Evolutionary conservation across 208 protist species (phyloP).

Genomic region (Lotmaria passim): DNA sequence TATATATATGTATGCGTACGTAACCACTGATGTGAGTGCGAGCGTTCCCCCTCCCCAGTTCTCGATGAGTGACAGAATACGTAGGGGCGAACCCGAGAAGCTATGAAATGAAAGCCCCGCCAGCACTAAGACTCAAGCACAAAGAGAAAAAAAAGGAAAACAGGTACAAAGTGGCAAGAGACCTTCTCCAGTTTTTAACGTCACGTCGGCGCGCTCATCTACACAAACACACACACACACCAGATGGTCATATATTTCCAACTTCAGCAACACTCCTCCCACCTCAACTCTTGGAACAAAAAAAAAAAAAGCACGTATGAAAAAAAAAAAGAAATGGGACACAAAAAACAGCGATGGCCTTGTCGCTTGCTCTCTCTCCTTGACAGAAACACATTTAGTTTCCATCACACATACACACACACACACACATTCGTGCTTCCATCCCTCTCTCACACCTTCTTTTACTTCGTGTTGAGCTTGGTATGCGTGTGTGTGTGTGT

Average conservation of each 20-base stretch:
- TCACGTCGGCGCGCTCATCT: neutral
- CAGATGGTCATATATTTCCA: neutral
- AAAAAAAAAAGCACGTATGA: neutral
- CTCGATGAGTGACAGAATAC: too few species aligned
- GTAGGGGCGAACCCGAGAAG: too few species aligned
- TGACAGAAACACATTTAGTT: neutral
- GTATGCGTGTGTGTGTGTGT: too few species aligned
- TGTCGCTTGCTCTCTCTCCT: neutral
- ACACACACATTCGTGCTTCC: neutral
- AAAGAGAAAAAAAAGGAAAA: too few species aligned
- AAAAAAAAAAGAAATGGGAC: slow-evolving; percentile 22
- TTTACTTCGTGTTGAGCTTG: neutral
- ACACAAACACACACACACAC: too few species aligned
- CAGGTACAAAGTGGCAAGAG: too few species aligned
- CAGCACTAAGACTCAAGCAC: too few species aligned
- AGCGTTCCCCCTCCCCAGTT: too few species aligned
- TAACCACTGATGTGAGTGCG: too few species aligned
- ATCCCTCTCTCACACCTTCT: neutral
- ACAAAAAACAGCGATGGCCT: slow-evolving; percentile 9
- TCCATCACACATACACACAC: neutral
- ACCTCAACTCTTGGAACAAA: neutral
- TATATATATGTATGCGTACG: too few species aligned
- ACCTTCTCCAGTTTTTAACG: neutral
- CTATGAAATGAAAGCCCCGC: too few species aligned
- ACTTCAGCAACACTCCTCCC: neutral